phyloP scores from a whole-genome alignment of 2,329 filamentous ascomycete genomes.

The Colletotrichum scovillei region DNA sequence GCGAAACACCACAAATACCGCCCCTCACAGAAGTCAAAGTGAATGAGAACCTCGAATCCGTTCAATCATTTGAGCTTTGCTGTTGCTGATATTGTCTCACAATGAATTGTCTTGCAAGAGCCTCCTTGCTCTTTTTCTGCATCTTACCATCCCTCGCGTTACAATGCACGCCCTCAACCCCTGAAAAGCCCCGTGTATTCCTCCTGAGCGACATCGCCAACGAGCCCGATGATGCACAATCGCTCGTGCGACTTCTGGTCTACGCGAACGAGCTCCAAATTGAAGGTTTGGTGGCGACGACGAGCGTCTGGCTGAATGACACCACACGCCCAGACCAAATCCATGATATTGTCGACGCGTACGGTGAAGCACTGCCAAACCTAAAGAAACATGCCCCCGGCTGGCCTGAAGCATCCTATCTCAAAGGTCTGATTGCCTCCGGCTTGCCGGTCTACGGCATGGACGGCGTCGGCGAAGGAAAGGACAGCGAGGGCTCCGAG shows the following conservation, averaged over 20 bases:
- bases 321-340: constrained; percentile 47
- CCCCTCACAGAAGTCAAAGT: not conserved
- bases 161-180: not conserved
- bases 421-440: constrained; percentile 3
- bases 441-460: constrained; percentile 11
- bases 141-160: not conserved
- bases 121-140: not conserved
- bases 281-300: constrained; percentile 48
- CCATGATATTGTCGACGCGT: constrained; percentile 48
- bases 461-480: constrained; percentile 38
- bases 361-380: constrained; percentile 50
- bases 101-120: not conserved
- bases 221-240: constrained; percentile 50
- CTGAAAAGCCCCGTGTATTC: constrained; percentile 43
- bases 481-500: constrained; percentile 48
- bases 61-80: no score
- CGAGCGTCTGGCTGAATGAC: constrained; percentile 50
- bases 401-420: constrained; percentile 3
- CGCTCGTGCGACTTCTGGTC: constrained; percentile 47
- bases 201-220: constrained; percentile 50
- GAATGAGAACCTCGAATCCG: no score
- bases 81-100: not conserved
- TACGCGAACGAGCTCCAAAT: constrained; percentile 52
- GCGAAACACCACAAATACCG: not conserved
- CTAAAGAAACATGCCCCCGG: constrained; percentile 38